Conservation (phyloP, 228 moss, liverwort and hornwort species). For the Sphagnum fallax region DNA sequence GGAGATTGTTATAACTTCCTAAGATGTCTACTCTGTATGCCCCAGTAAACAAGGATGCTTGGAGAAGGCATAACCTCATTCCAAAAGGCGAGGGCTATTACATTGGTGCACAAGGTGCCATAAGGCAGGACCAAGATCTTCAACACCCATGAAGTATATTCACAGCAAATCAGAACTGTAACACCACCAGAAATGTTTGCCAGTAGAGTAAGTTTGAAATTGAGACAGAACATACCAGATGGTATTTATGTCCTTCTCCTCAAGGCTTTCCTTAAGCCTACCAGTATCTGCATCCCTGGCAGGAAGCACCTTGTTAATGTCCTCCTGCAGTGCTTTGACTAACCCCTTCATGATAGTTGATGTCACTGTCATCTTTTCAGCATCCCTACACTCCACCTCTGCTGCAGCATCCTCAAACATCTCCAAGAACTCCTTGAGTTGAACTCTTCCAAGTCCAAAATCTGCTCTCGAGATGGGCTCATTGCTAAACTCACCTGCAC, state of each 20-base stretch:
- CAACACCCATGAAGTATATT: not conserved
- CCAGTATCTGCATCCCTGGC: not conserved
- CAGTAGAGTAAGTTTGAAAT: not conserved
- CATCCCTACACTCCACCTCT: constrained; percentile 3
- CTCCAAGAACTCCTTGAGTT: constrained; percentile 1
- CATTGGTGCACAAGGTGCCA: too few relatives aligned
- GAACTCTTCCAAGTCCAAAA: not conserved
- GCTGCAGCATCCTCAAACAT: constrained; percentile 5
- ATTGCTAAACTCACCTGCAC: too few relatives aligned
- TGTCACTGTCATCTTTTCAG: constrained; percentile 4
- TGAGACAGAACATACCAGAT: not conserved
- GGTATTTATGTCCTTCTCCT: constrained; percentile 3
- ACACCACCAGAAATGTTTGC: not conserved
- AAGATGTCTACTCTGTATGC: not conserved
- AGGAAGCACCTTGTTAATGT: not conserved
- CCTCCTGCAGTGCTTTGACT: constrained; percentile 8
- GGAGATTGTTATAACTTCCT: not conserved
- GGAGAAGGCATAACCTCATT: not conserved
- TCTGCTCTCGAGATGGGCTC: too few relatives aligned
- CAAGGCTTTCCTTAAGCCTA: not conserved
- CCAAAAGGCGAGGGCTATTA: too few relatives aligned
- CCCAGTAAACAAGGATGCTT: not conserved
- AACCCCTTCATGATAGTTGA: constrained; percentile 3
- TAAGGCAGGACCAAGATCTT: not conserved
- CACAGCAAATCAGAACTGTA: not conserved